Evolutionary conservation across 805 yeast species (phyloP), one percentile per base, ranked within the genome.

Genomic region (Yarrowia porcina): DNA sequence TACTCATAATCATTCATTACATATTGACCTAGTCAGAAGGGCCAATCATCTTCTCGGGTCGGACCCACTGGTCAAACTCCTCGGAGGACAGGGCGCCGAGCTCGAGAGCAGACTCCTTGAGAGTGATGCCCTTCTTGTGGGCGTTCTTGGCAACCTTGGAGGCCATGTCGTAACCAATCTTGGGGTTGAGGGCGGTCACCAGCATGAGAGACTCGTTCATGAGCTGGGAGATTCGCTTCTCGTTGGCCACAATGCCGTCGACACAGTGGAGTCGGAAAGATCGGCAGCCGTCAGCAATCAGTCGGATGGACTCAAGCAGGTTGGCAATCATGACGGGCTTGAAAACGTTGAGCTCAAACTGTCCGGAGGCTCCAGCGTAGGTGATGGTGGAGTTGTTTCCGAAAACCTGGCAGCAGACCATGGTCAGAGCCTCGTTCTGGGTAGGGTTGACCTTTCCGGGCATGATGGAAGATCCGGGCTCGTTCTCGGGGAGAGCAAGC

Each of bases 401-500:
- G 75, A 94, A 90, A 27, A 94, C 97, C 82, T 94, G 99, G 67
- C 94, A 84, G 75, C 97, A 91, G 66, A 93, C 97, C 96, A 94
- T 96, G 67, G 98, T 94, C 75, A 94, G 80, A 63, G 99, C 99
- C 83, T 94, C 99, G 77, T 92, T 92, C 82, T 94, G 99, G 64
- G 99, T 94, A 68, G 99, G 99, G 83, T 94, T 94, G 67, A 94
- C 97, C 81, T 94, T 94, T 75, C 99, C 99, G 61, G 99, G 99
- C 99, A 94, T 94, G 77, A 94, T 94, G 28, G 97, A 91, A 65
- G 97, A 90, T 73, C 99, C 99, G 64, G 99, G 99, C 81, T 94
- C 99, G 78, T 94, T 94, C 81, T 93, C 98, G 67, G 99, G 99
- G 70, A 94, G 81, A 27, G 90, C 74, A 69, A 94, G 84, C 79